Conservation (phyloP, 2,329 filamentous ascomycete genomes). For the Aquanectria penicillioides region DNA sequence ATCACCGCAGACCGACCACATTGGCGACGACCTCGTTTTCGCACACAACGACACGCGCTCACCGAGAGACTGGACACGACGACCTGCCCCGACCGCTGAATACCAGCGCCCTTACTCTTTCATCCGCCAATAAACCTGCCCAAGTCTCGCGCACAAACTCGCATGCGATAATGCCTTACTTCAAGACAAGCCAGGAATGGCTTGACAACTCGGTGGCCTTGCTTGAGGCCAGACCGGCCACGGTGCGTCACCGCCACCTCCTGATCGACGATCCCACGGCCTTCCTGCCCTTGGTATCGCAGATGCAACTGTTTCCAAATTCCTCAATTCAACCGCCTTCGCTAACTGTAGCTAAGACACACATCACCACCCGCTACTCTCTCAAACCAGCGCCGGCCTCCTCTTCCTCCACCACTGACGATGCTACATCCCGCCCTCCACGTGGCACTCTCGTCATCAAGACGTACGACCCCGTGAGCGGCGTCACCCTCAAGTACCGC, state of each 20-base stretch:
- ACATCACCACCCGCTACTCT: constrained; percentile 92
- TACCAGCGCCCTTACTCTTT: too few species aligned
- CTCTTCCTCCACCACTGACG: constrained; percentile 40
- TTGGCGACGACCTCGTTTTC: background rate
- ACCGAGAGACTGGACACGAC: background rate
- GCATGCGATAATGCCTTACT: constrained; percentile 74
- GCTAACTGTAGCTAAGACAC: constrained; percentile 66
- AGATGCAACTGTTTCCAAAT: too few species aligned
- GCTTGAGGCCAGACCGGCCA: constrained; percentile 84
- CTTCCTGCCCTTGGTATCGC: constrained; percentile 24
- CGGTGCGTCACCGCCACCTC: constrained; percentile 64
- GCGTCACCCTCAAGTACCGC: constrained; percentile 87
- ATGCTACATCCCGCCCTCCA: constrained; percentile 56
- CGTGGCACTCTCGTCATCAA: constrained; percentile 83
- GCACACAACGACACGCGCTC: background rate
- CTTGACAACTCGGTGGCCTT: constrained; percentile 87
- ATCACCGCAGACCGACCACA: background rate
- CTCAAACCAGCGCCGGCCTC: constrained; percentile 60
- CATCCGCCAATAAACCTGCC: too few species aligned
- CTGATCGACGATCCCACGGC: too few species aligned
- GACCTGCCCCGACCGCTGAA: background rate
- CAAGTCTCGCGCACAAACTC: too few species aligned
- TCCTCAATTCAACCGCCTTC: background rate
- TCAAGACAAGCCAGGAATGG: constrained; percentile 88
- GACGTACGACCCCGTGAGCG: constrained; percentile 85